Percentiles rank a stretch among this genome's conserved stretches.
phyloP scores from a whole-genome alignment of 495 filamentous ascomycete species.

The Aspergillus campestris region DNA sequence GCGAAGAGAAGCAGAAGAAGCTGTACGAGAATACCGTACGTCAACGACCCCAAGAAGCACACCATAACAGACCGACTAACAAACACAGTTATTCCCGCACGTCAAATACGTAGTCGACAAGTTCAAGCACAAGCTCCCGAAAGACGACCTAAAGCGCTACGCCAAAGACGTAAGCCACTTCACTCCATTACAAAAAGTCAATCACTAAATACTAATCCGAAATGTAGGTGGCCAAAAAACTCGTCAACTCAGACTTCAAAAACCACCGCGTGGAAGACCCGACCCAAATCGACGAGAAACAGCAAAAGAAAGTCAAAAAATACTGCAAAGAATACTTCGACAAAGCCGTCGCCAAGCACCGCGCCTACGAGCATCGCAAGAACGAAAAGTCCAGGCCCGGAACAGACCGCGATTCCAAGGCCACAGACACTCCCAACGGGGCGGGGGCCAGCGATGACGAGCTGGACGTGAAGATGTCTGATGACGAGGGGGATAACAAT shows the following conservation, averaged over 20 bases:
- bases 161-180: constrained; percentile 64
- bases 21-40: constrained; percentile 85
- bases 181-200: neutral
- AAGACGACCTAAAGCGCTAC: constrained; percentile 79
- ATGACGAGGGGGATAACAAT: constrained; percentile 41
- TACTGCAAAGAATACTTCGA: constrained; percentile 81
- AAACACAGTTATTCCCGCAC: constrained; percentile 64
- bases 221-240: constrained; percentile 61
- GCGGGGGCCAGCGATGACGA: constrained; percentile 19
- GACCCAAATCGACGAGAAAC: constrained; percentile 66
- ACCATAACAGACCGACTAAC: constrained; percentile 4
- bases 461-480: constrained; percentile 44
- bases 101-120: constrained; percentile 80
- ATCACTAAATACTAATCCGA: constrained; percentile 1
- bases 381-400: constrained; percentile 34
- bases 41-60: neutral
- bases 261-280: constrained; percentile 75
- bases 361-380: constrained; percentile 58
- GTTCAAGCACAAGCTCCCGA: constrained; percentile 74
- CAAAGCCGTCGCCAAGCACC: constrained; percentile 69
- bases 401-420: constrained; percentile 17
- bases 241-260: constrained; percentile 85
- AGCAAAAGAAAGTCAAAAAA: constrained; percentile 70
- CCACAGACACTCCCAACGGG: constrained; percentile 4
- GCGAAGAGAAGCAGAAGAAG: constrained; percentile 83